A percentile compares a stretch with the other conserved stretches of the same genome.
Evolutionary conservation across 192 early-diverging fungal genomes (phyloP).

Genomic region (Coemansia sp.): DNA sequence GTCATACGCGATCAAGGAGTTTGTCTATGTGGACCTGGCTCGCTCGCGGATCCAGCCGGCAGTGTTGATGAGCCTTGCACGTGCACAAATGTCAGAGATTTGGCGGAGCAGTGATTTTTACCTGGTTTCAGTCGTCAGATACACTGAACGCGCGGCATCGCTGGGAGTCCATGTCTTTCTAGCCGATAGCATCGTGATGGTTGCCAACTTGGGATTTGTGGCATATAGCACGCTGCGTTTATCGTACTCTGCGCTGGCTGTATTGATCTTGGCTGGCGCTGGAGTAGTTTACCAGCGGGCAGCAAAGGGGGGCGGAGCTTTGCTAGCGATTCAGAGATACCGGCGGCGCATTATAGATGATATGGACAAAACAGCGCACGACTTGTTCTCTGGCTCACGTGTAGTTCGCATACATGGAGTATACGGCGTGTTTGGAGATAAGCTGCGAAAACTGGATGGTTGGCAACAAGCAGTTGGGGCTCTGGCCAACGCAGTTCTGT

Average conservation of each 20-base stretch:
- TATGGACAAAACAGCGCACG: background rate
- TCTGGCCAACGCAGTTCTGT: conserved; percentile 20
- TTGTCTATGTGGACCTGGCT: conserved; percentile 21
- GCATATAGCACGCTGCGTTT: conserved; percentile 22
- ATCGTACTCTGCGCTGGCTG: conserved; percentile 15
- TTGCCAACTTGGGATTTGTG: conserved; percentile 12
- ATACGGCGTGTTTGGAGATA: conserved; percentile 11
- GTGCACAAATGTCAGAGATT: conserved; percentile 26
- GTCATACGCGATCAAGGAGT: conserved; percentile 11
- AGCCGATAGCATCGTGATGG: background rate
- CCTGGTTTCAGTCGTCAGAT: conserved; percentile 13
- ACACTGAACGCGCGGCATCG: conserved; percentile 21
- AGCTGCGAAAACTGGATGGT: conserved; percentile 11
- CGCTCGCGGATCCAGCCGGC: conserved; percentile 21
- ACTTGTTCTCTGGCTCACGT: conserved; percentile 32
- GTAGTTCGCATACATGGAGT: conserved; percentile 29
- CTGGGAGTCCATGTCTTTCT: conserved; percentile 28
- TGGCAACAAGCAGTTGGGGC: conserved; percentile 10
- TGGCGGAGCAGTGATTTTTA: conserved; percentile 13
- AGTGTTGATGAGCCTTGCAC: conserved; percentile 23
- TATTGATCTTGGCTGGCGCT: background rate
- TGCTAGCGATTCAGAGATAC: conserved; percentile 14
- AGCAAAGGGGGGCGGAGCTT: background rate
- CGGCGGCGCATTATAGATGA: background rate
- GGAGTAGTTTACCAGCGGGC: background rate